Evolutionary conservation across 805 yeast species (phyloP), one percentile per base, ranked within the genome.

Genomic region (Pichia rugopelliculosa): DNA sequence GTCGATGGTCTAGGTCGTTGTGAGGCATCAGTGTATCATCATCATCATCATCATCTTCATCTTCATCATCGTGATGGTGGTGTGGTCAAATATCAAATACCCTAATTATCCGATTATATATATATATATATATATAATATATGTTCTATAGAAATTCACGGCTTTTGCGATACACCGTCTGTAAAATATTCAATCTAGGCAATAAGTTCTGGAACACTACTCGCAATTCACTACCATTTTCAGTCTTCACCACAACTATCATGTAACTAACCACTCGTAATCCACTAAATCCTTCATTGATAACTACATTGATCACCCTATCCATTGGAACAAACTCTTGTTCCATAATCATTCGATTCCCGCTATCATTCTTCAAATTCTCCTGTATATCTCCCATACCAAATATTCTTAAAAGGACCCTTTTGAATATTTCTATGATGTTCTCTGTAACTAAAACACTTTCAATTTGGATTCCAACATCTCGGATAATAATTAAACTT

Each of bases 211-310:
- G 65, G 47, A 67, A 67, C 39, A 66, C 42, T 15, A 65, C 64
- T 18, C 13, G 34, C 21, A 55, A 44, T 6, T 52, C 54, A 15
- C 56, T n/a, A 10, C 21, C 39, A 11, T 21, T 37, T 59, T n/a
- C 44, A 39, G 68, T 70, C 45, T 72, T 72, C 17, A 80, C 74
- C 33, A 84, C 66, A 5, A 84, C 67, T 38, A 82, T 78, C 60
- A 86, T 65, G 57, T 84, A 82, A 59, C 73, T 82, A 3, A 82
- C 68, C 10, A 84, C 87, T 52, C 80, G 81, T 52, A 79, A 75
- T 6, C 83, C 83, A 46, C 71, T 71, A 59, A 87, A 85, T 0
- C 86, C 90, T 61, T 87, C 95, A 59, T 84, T 84, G 23, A 87
- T 80, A 0, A 84, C 76, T 11, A 86, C 61, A 60, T 85, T 91